Conservation (phyloP, 2,329 filamentous ascomycete genomes). For the Ascochyta clinopodiicola region DNA sequence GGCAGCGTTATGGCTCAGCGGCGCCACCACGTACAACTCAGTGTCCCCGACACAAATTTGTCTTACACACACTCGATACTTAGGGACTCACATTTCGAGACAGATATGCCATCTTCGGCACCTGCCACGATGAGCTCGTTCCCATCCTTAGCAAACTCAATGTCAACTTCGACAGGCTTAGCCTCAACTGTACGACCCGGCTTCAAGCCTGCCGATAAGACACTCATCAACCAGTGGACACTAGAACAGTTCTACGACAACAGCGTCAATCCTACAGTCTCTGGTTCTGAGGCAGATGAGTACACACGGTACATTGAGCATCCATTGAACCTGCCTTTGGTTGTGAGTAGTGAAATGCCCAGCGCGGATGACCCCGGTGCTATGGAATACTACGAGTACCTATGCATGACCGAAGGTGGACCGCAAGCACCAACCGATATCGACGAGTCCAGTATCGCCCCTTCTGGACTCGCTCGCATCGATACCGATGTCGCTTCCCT, state of each 20-base stretch:
- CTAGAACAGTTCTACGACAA: constrained; percentile 85
- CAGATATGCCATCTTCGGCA: constrained; percentile 30
- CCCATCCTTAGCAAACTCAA: constrained; percentile 37
- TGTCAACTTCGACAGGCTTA: constrained; percentile 36
- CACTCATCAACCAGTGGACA: constrained; percentile 84
- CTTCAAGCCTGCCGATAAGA: constrained; percentile 71
- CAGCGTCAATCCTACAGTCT: constrained; percentile 85
- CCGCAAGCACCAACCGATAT: constrained; percentile 23
- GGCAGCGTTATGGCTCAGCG: constrained; percentile 28
- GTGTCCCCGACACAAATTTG: constrained; percentile 42
- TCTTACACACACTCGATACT: constrained; percentile 52
- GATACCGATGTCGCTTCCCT: constrained; percentile 36
- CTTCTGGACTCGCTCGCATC: constrained; percentile 22
- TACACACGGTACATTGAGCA: constrained; percentile 89
- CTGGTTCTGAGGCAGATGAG: constrained; percentile 77
- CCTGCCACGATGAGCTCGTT: constrained; percentile 25
- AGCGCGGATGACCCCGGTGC: constrained; percentile 56
- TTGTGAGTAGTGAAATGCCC: constrained; percentile 72
- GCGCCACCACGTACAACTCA: constrained; percentile 30
- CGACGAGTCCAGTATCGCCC: constrained; percentile 25
- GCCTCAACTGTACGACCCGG: constrained; percentile 33
- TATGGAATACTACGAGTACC: constrained; percentile 79
- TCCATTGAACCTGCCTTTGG: constrained; percentile 85
- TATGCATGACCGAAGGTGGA: constrained; percentile 60
- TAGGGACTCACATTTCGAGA: constrained; percentile 48